Evolutionary conservation across 192 early-diverging fungal species (phyloP), one percentile per base, ranked within the genome.

Genomic region (Pilaira anomala): DNA sequence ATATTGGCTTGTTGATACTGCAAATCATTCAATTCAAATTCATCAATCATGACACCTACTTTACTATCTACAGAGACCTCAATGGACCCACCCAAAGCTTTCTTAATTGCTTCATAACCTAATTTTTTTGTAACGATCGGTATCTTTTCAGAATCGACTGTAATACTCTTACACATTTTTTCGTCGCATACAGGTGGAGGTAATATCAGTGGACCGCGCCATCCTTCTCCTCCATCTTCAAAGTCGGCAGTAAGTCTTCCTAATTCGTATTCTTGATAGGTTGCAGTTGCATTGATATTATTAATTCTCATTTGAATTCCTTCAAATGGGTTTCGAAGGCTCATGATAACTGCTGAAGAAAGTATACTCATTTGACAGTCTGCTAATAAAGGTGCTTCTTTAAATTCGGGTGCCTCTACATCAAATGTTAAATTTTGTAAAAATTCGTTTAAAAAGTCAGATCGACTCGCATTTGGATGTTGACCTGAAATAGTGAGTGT

Each of bases 21-120:
- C 14, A 82, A 26, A 12, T 48, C 68, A 58, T 72, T 61, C 60
- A 79, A 63, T 19, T 49, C 25, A 60, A 82, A 71, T 4, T 56
- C 60, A 1, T 75, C 80, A 18, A 82, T 64, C 26, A 54, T 62
- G 2, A 76, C 70, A 14, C 68, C 67, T 36, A 78, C 76, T 45
- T 67, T 60, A 56, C 80, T 79, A 30, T 73, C 48, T 0, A 82
- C 73, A 69, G 74, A 70, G 3, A 82, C 71, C 24, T 73, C 73
- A 13, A 82, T 56, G 1, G 69, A 52, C 18, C 78, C 78, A 2
- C 78, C 78, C 9, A 82, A 52, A 0, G 80, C 80, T 59, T 69
- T 75, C 50, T 57, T 73, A 66, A 82, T 58, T 0, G 73, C 75
- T 52, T 82, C 80, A 51, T 75, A 71, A 14, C 76, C 80, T 4